Conservation (phyloP, 441 rosid species). For the Macaranga tanarius region DNA sequence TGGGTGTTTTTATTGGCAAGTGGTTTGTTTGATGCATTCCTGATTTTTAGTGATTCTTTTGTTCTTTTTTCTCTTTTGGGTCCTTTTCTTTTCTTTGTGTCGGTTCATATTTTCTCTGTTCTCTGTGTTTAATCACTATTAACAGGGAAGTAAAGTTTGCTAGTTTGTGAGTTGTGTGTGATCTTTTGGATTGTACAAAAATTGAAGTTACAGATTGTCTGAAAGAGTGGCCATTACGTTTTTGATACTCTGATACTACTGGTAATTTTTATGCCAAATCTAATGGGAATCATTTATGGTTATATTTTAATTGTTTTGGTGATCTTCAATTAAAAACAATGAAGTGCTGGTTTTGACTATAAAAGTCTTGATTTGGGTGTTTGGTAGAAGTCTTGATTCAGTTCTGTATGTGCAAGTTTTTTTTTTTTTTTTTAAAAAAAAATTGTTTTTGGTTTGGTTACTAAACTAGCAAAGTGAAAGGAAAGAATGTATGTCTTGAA, state of each 20-base stretch:
- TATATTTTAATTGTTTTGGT: not conserved
- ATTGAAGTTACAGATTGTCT: no score
- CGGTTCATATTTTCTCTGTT: constrained; percentile 7
- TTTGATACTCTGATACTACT: not conserved
- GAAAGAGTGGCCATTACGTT: not conserved
- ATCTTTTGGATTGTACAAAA: no score
- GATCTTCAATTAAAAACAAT: not conserved
- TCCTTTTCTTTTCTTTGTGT: not conserved
- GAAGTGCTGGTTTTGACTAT: not conserved
- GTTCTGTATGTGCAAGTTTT: not conserved
- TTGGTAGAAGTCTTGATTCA: not conserved
- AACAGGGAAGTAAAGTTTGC: constrained; percentile 16
- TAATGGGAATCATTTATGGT: not conserved
- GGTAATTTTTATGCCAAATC: not conserved
- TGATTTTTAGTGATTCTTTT: not conserved
- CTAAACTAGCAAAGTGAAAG: not conserved
- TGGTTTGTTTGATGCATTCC: constrained; percentile 6
- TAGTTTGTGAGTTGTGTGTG: not conserved
- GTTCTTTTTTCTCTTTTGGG: constrained; percentile 10
- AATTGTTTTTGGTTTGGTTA: constrained; percentile 6
- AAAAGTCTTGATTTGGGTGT: not conserved
- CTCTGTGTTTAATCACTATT: not conserved
- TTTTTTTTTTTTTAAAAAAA: no score
- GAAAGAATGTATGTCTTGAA: not conserved
- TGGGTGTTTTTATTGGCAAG: not conserved